Evolutionary conservation across 2,329 filamentous ascomycete genomes (phyloP), one percentile per base, ranked within the genome.

Genomic region (Hysterium pulicare): DNA sequence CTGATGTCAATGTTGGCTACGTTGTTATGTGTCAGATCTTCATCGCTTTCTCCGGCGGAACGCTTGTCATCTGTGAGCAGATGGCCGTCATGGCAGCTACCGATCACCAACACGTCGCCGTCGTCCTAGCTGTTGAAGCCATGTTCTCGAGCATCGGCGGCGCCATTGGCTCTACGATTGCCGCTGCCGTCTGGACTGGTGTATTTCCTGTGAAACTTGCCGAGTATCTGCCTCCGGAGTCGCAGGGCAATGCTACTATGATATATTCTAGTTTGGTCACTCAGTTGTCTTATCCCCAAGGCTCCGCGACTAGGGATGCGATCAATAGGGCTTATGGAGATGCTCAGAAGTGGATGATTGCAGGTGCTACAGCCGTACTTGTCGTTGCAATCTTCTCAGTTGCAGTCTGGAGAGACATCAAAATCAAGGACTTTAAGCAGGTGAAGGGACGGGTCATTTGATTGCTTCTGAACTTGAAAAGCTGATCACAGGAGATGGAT

Each of bases 151-250:
- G 74, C 47, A 74, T 86, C 46, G 83, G 66, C 19, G 54, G 55
- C 22, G 61, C 57, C 10, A 59, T 67, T 33, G 64, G 67, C 0
- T 58, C 49, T n/a, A 76, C 81, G 6, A 73, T 86, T 36, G 76
- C 82, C 1, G 75, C 75, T 0, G 81, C 82, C 8, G 79, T 87
- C 47, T 87, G 82, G 82, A 79, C 76, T 0, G 72, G 75, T 46
- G 73, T 76, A 1, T 78, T 86, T 53, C 75, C 74, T 4, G 62
- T 68, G 15, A 72, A 73, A 9, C 69, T 84, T 11, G 53, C 45
- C 32, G 42, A 38, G 2, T 52, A 58, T 16, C 67, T 84, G 1
- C 79, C 81, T 8, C 47, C 69, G 1, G 61, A 64, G 2, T 59
- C 54, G 20, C 65, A 71, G 55, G 54, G 57, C 31, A 71, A 66